Evolutionary conservation across 371 early-diverging fungal genomes (phyloP), one percentile per base, ranked within the genome.

Genomic region (Mortierella sp.): DNA sequence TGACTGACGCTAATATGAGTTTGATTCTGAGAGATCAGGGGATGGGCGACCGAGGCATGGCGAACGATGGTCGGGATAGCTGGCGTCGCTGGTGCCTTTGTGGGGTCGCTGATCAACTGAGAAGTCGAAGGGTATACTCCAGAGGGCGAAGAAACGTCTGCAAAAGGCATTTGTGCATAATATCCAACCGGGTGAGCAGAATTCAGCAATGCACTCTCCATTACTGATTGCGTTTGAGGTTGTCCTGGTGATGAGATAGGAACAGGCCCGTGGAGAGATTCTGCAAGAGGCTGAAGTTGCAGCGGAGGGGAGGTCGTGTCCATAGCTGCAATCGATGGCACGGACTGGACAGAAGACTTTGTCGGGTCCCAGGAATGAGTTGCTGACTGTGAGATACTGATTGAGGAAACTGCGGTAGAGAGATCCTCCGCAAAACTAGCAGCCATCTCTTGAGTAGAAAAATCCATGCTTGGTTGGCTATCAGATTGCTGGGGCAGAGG

Each of bases 311-410:
- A 26, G 46, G 60, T 45, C 19, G 67, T 62, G 28, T 74, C 64
- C 2, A 75, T 51, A 12, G 70, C 75, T 19, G 67, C 75, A 9
- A 71, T 66, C 16, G 70, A 56, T 25, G 75, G 71, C 44, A 56
- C 5, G 3, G 61, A 43, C 11, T 53, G 43, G 14, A 47, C 28
- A 45, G 28, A 26, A 14, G 62, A 53, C 61, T 25, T 60, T 47
- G 48, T 29, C 50, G 26, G 56, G 23, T 70, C 67, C 75, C 75
- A 75, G 7, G 75, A 57, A 29, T 44, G 56, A 11, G 65, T 23
- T 9, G 66, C n/a, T 21, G 62, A 64, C 0, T 67, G 46, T 5
- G 60, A 52, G 52, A 51, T 55, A 28, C 46, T 53, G 4, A 57
- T 46, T 7, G 44, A 51, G 0, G 62, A 37, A 1, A 57, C 56